Percentiles rank a stretch among this genome's conserved stretches.
Evolutionary conservation across 108 stramenopile species (phyloP).

Genomic region (Asterionellopsis glacialis): DNA sequence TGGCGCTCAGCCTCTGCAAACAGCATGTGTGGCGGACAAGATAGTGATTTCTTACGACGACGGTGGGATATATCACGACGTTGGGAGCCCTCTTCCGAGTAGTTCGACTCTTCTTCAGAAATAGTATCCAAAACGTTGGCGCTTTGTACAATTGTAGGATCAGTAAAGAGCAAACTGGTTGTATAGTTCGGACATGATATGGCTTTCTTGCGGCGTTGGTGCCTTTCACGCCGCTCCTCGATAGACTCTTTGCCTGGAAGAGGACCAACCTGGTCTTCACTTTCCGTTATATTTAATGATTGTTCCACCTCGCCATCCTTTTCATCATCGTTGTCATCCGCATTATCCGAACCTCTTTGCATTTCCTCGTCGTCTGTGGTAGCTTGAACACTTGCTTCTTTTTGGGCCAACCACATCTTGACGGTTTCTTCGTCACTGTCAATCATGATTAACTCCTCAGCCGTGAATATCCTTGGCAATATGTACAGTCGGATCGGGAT

Average conservation of each 20-base stretch:
- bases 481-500: slow-evolving; percentile 20
- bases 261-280: not conserved
- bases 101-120: not conserved
- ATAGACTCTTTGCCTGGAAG: not conserved
- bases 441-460: slow-evolving; percentile 18
- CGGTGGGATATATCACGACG: not conserved
- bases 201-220: not conserved
- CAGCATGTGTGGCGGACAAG: slow-evolving; percentile 1
- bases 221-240: not conserved
- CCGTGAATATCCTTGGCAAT: slow-evolving; percentile 23
- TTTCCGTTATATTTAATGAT: not conserved
- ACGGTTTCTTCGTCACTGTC: slow-evolving; percentile 11
- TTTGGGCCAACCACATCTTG: slow-evolving; percentile 3
- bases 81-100: not conserved
- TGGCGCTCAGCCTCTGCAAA: slow-evolving; percentile 3
- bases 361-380: not conserved
- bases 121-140: not conserved
- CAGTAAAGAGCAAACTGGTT: not conserved
- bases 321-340: not conserved
- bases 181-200: not conserved
- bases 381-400: not conserved
- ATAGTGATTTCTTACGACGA: not conserved
- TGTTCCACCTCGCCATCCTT: no score
- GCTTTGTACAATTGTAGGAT: not conserved
- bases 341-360: not conserved